Conservation (phyloP, 768 basidiomycete species). For the Coprinopsis marcescibilis region DNA sequence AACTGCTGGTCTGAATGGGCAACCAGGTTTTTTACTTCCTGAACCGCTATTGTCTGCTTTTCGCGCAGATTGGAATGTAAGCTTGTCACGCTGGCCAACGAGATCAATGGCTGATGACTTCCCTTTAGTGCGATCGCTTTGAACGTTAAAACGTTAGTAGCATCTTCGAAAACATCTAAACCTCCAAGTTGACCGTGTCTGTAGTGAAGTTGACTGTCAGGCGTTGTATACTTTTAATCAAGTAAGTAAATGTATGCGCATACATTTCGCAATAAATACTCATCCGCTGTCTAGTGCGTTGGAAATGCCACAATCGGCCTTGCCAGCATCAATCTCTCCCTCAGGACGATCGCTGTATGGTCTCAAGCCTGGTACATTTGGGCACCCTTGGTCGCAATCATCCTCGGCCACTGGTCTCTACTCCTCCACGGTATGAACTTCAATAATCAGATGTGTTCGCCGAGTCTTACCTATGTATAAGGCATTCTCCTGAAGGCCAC, state of each 20-base stretch:
- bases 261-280: neutral
- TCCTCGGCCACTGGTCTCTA: conserved; percentile 68
- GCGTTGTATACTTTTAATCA: conserved; percentile 64
- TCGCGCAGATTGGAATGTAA: conserved; percentile 67
- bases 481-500: conserved; percentile 55
- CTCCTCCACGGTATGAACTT: conserved; percentile 49
- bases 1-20: neutral
- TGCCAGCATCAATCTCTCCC: conserved; percentile 64
- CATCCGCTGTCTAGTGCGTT: conserved; percentile 28
- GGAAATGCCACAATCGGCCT: conserved; percentile 66
- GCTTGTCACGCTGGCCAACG: conserved; percentile 16
- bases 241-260: conserved; percentile 23
- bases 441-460: neutral
- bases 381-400: conserved; percentile 45
- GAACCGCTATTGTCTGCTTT: conserved; percentile 58
- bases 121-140: conserved; percentile 45
- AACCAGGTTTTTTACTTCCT: conserved; percentile 61
- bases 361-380: conserved; percentile 51
- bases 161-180: no score
- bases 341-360: conserved; percentile 76
- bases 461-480: conserved; percentile 16
- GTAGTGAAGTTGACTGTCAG: conserved; percentile 56
- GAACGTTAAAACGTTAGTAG: conserved; percentile 49
- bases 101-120: conserved; percentile 7
- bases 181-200: conserved; percentile 2